A percentile compares a stretch with the other conserved stretches of the same genome.
phyloP scores from a whole-genome alignment of 257 asterid species.

The Solanum ossicruentum region DNA sequence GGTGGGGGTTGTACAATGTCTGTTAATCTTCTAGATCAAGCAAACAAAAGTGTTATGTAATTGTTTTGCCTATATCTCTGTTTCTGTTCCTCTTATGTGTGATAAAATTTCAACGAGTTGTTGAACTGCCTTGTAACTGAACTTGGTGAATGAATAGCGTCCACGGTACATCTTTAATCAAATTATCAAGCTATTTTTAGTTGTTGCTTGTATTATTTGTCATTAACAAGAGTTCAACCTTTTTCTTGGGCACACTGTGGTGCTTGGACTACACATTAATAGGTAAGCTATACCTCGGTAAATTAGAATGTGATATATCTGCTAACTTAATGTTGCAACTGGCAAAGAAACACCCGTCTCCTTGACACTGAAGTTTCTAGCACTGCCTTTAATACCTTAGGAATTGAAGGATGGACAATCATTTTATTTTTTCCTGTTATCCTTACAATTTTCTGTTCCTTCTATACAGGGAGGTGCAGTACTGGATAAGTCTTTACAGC shows the following conservation, averaged over 20 bases:
- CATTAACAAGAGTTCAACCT: neutral
- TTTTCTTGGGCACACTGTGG: neutral
- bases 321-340: neutral
- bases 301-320: neutral
- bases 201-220: neutral
- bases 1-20: neutral
- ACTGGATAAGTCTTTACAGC: slow-evolving; percentile 60
- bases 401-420: neutral
- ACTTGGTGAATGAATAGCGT: neutral
- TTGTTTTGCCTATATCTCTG: neutral
- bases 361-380: neutral
- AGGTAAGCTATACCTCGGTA: neutral
- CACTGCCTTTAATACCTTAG: neutral
- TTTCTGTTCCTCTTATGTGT: neutral
- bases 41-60: neutral
- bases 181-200: neutral
- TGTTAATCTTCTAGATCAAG: neutral
- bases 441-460: neutral
- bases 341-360: neutral
- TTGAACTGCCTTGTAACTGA: neutral
- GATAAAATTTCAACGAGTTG: neutral
- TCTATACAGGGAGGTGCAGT: slow-evolving; percentile 68
- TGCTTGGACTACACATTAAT: neutral
- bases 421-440: neutral
- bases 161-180: neutral